Base-by-base conservation (phyloP, 495 filamentous ascomycete genomes). In the Trichocladium antarcticum region DNA sequence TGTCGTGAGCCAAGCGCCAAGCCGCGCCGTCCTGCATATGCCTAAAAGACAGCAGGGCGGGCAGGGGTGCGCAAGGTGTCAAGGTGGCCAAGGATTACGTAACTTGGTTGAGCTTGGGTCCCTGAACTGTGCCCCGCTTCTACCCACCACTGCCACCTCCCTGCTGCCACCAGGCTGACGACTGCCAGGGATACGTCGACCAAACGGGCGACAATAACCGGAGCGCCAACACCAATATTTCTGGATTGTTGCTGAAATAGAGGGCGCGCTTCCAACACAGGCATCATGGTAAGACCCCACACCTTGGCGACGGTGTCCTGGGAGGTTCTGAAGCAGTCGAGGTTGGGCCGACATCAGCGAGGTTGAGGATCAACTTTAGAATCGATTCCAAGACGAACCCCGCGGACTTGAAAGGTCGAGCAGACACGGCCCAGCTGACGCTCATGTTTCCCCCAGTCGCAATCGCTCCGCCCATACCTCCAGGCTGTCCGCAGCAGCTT, bases 401-500 rank as follows among this genome's bases (percentile, higher is more conserved):
- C 4, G 24, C 8, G 24, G 8, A 27, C 24, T 27, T n/a, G n/a
- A n/a, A n/a, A n/a, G 24, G 24, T 27, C 4, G 16, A 22, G 15
- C 14, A 19, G 42, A 12, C 20, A 9, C 3, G n/a, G 5, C 46
- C 17, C 22, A 47, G 27, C 45, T 49, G 15, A 49, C 40, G 34
- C 6, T 32, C 39, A 29, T 28, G 14, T 29, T 37, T 41, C 42
- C 31, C 28, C 22, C 53, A 94, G 92, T 96, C 92, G 60, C 92
- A 97, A 87, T 96, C 90, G 50, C 79, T 98, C 58, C 87, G 93
- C 42, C 93, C 92, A 6, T 99, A 99, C 64, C 87, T 97, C 49
- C 89, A 93, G 72, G 89, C 86, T 68, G 89, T 97, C 52, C 87
- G 92, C 60, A 89, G 86, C 43, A 93, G 87, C 52, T 77, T 97